A percentile compares a stretch with the other conserved stretches of the same genome.
Evolutionary conservation across 352 stramenopile genomes (phyloP).

Genomic region (Thalassiosira sp.): DNA sequence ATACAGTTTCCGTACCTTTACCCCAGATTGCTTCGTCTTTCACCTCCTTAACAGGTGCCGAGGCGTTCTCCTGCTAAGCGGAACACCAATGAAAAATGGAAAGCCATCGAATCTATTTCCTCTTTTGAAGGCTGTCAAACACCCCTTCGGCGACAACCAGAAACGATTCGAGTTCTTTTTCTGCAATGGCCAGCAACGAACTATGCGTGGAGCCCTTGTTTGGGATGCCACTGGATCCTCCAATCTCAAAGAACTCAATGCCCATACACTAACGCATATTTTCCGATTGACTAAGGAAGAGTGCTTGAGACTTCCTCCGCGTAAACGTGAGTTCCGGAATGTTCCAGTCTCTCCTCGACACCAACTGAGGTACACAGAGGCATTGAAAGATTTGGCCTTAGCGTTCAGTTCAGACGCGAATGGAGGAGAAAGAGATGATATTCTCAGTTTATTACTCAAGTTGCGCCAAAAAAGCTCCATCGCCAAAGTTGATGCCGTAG

Average conservation of each 20-base stretch:
- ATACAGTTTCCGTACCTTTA: not conserved
- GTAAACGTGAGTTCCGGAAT: slow-evolving; percentile 59
- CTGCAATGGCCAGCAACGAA: slow-evolving; percentile 65
- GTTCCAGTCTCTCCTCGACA: slow-evolving; percentile 64
- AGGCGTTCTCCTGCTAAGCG: slow-evolving; percentile 69
- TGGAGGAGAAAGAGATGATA: slow-evolving; percentile 40
- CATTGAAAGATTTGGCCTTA: slow-evolving; percentile 63
- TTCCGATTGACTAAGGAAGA: slow-evolving; percentile 81
- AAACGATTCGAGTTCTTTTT: slow-evolving; percentile 73
- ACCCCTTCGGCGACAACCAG: slow-evolving; percentile 76
- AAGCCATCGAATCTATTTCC: slow-evolving; percentile 78
- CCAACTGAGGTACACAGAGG: slow-evolving; percentile 59
- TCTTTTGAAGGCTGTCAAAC: slow-evolving; percentile 70
- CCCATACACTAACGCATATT: slow-evolving; percentile 65
- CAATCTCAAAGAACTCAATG: slow-evolving; percentile 74
- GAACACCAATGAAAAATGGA: slow-evolving; percentile 84
- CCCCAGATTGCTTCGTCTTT: not conserved
- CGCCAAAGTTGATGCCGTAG: slow-evolving; percentile 69
- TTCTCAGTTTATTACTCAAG: slow-evolving; percentile 63
- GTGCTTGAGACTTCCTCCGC: slow-evolving; percentile 66
- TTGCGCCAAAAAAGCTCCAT: slow-evolving; percentile 58
- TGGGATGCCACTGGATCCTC: slow-evolving; percentile 75
- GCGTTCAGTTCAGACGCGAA: slow-evolving; percentile 10
- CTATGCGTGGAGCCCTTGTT: slow-evolving; percentile 35
- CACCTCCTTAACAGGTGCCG: slow-evolving; percentile 43